A percentile compares a stretch with the other conserved stretches of the same genome.
phyloP scores from a whole-genome alignment of 2,329 filamentous ascomycete genomes.

The Davidsoniella eucalypti region DNA sequence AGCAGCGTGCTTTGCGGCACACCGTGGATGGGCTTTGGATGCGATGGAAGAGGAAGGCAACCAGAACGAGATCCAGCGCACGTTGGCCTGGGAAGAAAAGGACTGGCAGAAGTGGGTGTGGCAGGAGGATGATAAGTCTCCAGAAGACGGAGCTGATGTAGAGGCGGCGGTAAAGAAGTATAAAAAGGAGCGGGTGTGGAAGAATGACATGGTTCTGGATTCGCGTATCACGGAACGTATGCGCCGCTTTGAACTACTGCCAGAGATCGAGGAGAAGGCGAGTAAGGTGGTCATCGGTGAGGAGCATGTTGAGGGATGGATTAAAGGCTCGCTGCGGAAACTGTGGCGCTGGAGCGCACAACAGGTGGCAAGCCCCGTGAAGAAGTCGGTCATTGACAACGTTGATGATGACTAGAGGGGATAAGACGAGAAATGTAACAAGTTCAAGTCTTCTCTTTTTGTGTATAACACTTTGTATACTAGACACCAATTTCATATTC shows the following conservation, averaged over 20 bases:
- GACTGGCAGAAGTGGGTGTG: slow-evolving; percentile 74
- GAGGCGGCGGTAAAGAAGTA: slow-evolving; percentile 18
- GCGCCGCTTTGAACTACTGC: slow-evolving; percentile 55
- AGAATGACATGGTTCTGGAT: slow-evolving; percentile 59
- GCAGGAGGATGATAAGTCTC: slow-evolving; percentile 33
- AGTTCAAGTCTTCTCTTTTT: too few relatives aligned
- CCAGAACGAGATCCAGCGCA: slow-evolving; percentile 41
- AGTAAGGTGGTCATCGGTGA: slow-evolving; percentile 44
- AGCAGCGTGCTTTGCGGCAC: slow-evolving; percentile 51
- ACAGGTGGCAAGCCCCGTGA: slow-evolving; percentile 24
- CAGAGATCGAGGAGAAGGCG: slow-evolving; percentile 54
- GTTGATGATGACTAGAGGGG: slow-evolving; percentile 20
- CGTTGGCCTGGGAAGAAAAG: slow-evolving; percentile 54
- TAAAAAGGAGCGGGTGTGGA: slow-evolving; percentile 53
- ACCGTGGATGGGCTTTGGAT: slow-evolving; percentile 23
- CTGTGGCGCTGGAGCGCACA: slow-evolving; percentile 34
- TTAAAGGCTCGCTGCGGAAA: slow-evolving; percentile 41
- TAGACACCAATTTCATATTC: too few relatives aligned
- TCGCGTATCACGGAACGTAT: slow-evolving; percentile 60
- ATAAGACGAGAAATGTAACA: neutral
- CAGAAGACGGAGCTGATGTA: slow-evolving; percentile 23
- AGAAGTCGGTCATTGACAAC: slow-evolving; percentile 25
- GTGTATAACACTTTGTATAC: too few relatives aligned
- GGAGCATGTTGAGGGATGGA: slow-evolving; percentile 54
- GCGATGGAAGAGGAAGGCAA: slow-evolving; percentile 16